Evolutionary conservation across 306 rosid species (phyloP).

Genomic region (Adenanthera pavonina): DNA sequence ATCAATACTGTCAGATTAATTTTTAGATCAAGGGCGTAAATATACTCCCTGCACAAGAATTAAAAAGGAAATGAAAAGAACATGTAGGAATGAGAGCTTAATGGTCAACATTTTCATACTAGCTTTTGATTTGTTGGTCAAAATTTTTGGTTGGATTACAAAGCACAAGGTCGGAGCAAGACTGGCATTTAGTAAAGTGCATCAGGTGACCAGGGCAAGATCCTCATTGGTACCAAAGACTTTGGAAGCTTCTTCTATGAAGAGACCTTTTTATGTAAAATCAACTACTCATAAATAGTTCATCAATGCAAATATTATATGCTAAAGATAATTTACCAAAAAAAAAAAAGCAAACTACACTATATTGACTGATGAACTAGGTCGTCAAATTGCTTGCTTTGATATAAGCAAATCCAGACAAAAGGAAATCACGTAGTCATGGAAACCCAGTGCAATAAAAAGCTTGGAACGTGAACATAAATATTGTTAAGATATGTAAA

Average conservation of each 20-base stretch:
- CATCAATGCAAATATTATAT: neutral
- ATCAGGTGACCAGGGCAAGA: slow-evolving; percentile 54
- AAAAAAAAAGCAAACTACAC: neutral
- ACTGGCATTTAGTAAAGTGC: neutral
- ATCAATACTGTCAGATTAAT: neutral
- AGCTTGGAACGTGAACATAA: neutral
- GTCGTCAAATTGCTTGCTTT: neutral
- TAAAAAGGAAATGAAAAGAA: neutral
- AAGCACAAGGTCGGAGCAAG: neutral
- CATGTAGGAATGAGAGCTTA: neutral
- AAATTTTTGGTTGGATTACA: neutral
- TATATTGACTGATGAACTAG: neutral
- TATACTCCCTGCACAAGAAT: too few species aligned
- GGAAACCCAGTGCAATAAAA: neutral
- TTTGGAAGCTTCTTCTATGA: slow-evolving; percentile 67
- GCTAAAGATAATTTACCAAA: neutral
- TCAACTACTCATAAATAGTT: neutral
- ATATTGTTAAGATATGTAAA: neutral
- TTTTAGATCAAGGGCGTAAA: neutral
- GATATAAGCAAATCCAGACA: slow-evolving; percentile 14
- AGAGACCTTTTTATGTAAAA: slow-evolving; percentile 49
- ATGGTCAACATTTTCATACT: neutral
- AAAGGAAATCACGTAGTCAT: slow-evolving; percentile 27
- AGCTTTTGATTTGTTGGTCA: neutral
- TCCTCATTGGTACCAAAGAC: slow-evolving; percentile 72